Evolutionary conservation across 805 yeast genomes (phyloP), one percentile per base, ranked within the genome.

Genomic region (Grigorovia transvaalensis): DNA sequence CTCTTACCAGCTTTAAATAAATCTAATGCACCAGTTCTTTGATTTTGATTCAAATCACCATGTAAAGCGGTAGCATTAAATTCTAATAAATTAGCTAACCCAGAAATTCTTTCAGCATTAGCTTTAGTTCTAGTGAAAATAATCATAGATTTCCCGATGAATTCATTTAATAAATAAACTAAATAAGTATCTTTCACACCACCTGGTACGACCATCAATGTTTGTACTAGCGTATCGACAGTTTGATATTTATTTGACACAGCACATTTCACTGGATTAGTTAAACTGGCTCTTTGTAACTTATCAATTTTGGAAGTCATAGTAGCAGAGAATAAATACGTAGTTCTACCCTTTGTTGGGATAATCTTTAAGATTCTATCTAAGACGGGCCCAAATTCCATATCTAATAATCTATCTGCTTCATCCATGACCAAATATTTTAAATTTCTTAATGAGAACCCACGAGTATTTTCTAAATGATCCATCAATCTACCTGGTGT

Each of bases 401-500:
- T 80, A 72, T 93, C 99, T 62, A 91, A 74, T 58, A 91, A 77
- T 65, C 99, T 77, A 70, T 91, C 99, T 20, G 99, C 99, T 72
- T 91, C 99, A 70, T 91, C 99, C 85, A 91, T 85, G 4, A 91
- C 96, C 53, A 91, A 75, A 66, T 75, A 91, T 65, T 85, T 84
- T 62, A 91, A 74, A 51, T 83, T 82, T 55, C 86, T 79, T 58
- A 91, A 71, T 2, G 86, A 80, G 63, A 91, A 91, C 1, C 96
- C 97, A 66, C 86, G 86, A 18, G 97, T 91, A 59, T 86, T 81
- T 62, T 90, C 96, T 63, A 91, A 72, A 73, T 91, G 99, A 68
- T 91, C 99, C 79, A 91, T 81, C 54, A 90, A 73, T 67, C 96
- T 76, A 49, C 96, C 96, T 0, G 99, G 98, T 0, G 99, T 93